Evolutionary conservation across 495 filamentous ascomycete genomes (phyloP).

Genomic region (Ramalina intermedia): DNA sequence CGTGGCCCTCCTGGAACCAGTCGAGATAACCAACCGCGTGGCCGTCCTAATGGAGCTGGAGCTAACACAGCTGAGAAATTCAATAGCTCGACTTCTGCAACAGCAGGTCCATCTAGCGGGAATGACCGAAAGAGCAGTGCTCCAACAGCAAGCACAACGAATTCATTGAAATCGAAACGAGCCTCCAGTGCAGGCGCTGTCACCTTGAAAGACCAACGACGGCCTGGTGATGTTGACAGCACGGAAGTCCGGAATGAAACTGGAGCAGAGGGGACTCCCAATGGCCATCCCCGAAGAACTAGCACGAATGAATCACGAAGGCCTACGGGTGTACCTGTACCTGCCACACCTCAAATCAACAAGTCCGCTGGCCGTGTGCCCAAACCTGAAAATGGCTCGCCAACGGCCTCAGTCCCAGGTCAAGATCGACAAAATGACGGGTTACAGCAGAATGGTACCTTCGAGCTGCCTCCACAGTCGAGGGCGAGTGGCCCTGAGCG

Average conservation of each 20-base stretch:
- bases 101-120: background rate
- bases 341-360: constrained; percentile 1
- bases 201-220: constrained; percentile 28
- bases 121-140: background rate
- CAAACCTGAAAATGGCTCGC: background rate
- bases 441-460: constrained; percentile 1
- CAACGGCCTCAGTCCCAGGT: background rate
- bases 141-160: constrained; percentile 19
- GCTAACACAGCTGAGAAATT: constrained; percentile 29
- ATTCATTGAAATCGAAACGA: constrained; percentile 23
- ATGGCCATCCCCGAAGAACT: background rate
- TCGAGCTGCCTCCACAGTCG: constrained; percentile 7
- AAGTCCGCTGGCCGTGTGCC: background rate
- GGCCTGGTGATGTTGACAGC: constrained; percentile 17
- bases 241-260: constrained; percentile 25
- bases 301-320: background rate
- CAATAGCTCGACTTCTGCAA: background rate
- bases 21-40: constrained; percentile 40
- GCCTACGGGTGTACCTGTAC: background rate
- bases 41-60: constrained; percentile 31
- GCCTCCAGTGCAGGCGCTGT: constrained; percentile 28
- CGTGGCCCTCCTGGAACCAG: constrained; percentile 36
- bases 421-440: constrained; percentile 3
- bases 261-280: background rate
- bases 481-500: constrained; percentile 10